Percentiles rank a stretch among this genome's conserved stretches.
Conservation (phyloP, 1,139 yeast species). For the Chernovozyma aurita region DNA sequence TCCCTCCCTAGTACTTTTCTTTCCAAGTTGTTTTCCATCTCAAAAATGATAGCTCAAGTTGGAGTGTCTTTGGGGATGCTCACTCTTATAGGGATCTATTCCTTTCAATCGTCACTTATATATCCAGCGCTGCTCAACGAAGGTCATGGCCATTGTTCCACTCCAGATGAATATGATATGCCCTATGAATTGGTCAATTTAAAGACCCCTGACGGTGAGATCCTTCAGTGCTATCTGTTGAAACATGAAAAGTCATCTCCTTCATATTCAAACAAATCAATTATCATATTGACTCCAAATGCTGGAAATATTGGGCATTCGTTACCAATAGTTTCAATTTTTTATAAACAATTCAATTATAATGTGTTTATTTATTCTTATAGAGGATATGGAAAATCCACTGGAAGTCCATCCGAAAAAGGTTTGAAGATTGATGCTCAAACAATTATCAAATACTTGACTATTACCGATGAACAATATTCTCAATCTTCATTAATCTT, state of each 20-base stretch:
- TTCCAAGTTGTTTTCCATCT: neutral
- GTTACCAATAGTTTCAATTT: constrained; percentile 72
- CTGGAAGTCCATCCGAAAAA: constrained; percentile 70
- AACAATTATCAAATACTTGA: constrained; percentile 59
- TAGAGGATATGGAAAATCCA: constrained; percentile 86
- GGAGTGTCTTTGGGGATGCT: constrained; percentile 35
- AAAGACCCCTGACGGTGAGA: constrained; percentile 63
- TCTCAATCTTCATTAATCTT: constrained; percentile 54
- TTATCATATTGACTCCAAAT: constrained; percentile 80
- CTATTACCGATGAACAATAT: constrained; percentile 48
- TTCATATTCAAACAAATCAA: constrained; percentile 57
- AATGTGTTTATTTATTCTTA: constrained; percentile 86
- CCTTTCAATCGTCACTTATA: constrained; percentile 64
- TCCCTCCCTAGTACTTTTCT: no score
- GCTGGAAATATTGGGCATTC: constrained; percentile 97
- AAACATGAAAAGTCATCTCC: constrained; percentile 43
- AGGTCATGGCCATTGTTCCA: constrained; percentile 70
- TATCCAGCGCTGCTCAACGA: constrained; percentile 82
- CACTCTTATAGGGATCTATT: constrained; percentile 54
- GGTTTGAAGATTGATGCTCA: constrained; percentile 86
- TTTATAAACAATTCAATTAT: constrained; percentile 60
- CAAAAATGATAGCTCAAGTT: constrained; percentile 15
- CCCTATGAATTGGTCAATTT: constrained; percentile 62
- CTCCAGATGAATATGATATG: constrained; percentile 70
- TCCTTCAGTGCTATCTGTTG: constrained; percentile 39